Evolutionary conservation across 1,284 basidiomycete genomes (phyloP), one percentile per base, ranked within the genome.

Genomic region (Cryptococcus sp.): DNA sequence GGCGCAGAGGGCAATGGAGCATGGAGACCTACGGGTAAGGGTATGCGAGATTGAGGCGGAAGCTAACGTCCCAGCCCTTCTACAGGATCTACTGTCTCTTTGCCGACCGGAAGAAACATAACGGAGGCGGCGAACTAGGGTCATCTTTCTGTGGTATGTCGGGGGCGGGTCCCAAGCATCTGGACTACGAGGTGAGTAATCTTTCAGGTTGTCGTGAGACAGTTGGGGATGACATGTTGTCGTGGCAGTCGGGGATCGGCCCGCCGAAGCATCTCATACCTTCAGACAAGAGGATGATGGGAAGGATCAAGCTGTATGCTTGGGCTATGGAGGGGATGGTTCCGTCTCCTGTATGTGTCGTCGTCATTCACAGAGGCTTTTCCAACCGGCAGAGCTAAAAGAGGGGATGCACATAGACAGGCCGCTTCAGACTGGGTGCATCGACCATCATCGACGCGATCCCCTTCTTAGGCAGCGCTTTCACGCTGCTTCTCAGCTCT

Each of bases 261-360:
- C 20, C 50, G 28, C 20, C 46, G 12, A 51, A 53, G 18, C 45
- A 35, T 45, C n/a, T 55, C 2, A 33, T 53, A 23, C 18, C 13
- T 6, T 44, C 38, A 3, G 55, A 57, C 39, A 21, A 36, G 18
- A 18, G 24, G 15, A 51, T 55, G 4, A 40, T 57, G 44, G 38
- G 20, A n/a, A 24, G 37, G 6, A 37, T 60, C 8, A 52, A 54
- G 18, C 33, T 16, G 5, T 60, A 57, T 20, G 55, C 55, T n/a
- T 56, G 52, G 55, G 5, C 51, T 12, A 56, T 60, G 49, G 59
- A 60, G 45, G 47, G 55, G 16, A 48, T 60, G 2, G 24, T 60
- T 9, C 55, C 55, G 4, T 49, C 38, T n/a, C 57, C 57, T 9
- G 59, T 60, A 42, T 52, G 55, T 47, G n/a, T 18, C 36, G 48